Percentiles rank a stretch among this genome's conserved stretches.
Conservation (phyloP, 73 alveolate genomes). For the Halteria grandinella region DNA sequence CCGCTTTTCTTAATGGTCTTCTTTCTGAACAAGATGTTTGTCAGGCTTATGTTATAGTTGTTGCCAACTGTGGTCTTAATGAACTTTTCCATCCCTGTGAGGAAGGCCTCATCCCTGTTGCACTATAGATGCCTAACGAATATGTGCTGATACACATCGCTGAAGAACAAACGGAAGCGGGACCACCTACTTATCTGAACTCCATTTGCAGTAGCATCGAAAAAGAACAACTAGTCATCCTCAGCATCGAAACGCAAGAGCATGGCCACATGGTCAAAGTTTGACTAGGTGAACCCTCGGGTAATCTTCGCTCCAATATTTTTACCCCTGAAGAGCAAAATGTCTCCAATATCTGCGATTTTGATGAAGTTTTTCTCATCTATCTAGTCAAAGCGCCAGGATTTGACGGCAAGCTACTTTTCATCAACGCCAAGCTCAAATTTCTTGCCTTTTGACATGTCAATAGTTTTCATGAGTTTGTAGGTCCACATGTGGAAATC, state of each 20-base stretch:
- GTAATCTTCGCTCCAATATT: constrained; percentile 64
- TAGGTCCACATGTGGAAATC: too few species aligned
- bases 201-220: constrained; percentile 65
- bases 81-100: neutral
- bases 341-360: constrained; percentile 90
- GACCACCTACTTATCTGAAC: constrained; percentile 57
- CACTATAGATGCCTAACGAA: neutral
- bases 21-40: too few species aligned
- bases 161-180: neutral
- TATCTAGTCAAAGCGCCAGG: constrained; percentile 67
- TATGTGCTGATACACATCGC: neutral
- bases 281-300: constrained; percentile 75
- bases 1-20: too few species aligned
- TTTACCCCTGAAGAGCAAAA: constrained; percentile 84
- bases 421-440: neutral
- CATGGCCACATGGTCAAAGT: constrained; percentile 92
- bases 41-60: neutral
- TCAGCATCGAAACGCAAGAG: constrained; percentile 72
- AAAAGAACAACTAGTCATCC: constrained; percentile 59
- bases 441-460: constrained; percentile 47
- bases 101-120: neutral
- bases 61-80: neutral
- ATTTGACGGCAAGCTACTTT: constrained; percentile 53
- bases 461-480: neutral
- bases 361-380: constrained; percentile 63